phyloP scores from a whole-genome alignment of 2,329 filamentous ascomycete species.

The Fusarium virguliforme region DNA sequence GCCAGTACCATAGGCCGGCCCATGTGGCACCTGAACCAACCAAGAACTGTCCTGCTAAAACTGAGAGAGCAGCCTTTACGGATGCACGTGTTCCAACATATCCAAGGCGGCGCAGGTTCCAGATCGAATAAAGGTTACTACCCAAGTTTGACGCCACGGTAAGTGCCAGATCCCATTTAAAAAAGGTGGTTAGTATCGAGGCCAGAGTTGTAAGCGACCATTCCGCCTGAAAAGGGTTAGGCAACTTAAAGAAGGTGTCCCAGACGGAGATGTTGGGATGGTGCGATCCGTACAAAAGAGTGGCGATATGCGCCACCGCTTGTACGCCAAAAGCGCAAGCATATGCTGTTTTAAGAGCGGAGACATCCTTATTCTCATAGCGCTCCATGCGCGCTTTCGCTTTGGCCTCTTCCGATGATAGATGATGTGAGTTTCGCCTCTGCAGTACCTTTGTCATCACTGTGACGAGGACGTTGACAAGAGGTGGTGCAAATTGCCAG shows the following conservation, averaged over 20 bases:
- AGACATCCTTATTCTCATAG: background rate
- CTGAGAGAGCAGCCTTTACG: constrained; percentile 14
- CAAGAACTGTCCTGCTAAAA: background rate
- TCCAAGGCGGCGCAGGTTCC: background rate
- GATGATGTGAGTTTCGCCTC: background rate
- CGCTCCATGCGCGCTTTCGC: background rate
- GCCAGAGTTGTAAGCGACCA: background rate
- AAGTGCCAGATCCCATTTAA: no score
- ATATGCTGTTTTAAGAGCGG: background rate
- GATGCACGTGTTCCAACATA: background rate
- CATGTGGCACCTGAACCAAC: background rate
- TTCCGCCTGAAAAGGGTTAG: background rate
- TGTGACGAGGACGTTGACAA: background rate
- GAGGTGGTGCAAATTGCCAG: no score
- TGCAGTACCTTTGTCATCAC: background rate
- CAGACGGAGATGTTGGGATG: background rate
- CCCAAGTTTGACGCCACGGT: background rate
- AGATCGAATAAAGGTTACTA: background rate
- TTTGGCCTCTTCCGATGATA: background rate
- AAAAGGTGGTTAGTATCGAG: background rate
- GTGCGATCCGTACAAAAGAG: background rate
- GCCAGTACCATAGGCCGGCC: background rate
- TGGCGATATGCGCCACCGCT: background rate
- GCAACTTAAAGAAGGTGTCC: background rate
- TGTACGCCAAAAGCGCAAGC: background rate